Evolutionary conservation across 345 rosid species (phyloP).

Genomic region (Diplotaxis tenuifolia): DNA sequence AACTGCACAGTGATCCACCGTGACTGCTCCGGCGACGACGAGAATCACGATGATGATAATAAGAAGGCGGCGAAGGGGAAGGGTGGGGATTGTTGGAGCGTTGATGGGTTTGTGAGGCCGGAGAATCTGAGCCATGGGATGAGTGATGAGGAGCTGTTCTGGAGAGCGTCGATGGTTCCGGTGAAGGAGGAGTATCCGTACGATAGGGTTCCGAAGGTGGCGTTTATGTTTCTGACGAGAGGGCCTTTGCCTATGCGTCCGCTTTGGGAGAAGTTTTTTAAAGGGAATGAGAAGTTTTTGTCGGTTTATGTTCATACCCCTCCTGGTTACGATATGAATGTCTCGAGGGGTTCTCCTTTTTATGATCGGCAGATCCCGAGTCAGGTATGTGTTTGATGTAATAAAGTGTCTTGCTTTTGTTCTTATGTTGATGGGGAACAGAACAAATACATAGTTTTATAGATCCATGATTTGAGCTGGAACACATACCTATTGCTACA

Average conservation of each 20-base stretch:
- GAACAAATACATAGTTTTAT: neutral
- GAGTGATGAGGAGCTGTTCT: conserved; percentile 65
- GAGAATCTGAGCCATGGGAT: conserved; percentile 53
- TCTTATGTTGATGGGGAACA: neutral
- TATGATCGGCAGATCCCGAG: conserved; percentile 73
- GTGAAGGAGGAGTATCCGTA: conserved; percentile 62
- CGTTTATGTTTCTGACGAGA: conserved; percentile 88
- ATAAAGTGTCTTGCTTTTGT: neutral
- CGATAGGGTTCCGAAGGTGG: conserved; percentile 65
- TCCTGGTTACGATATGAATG: conserved; percentile 52
- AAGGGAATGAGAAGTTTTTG: conserved; percentile 55
- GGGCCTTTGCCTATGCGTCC: conserved; percentile 90
- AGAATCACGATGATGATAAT: conserved; percentile 5
- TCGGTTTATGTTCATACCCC: conserved; percentile 69
- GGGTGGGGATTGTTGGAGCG: conserved; percentile 44
- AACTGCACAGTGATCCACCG: conserved; percentile 40
- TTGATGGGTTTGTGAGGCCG: conserved; percentile 51
- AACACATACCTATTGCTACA: neutral
- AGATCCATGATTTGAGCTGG: conserved; percentile 17
- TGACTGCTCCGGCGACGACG: conserved; percentile 38
- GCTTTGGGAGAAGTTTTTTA: conserved; percentile 87
- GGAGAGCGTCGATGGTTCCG: conserved; percentile 90
- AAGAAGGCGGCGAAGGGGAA: neutral
- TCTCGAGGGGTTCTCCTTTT: conserved; percentile 60
- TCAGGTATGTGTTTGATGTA: conserved; percentile 43